Evolutionary conservation across 805 yeast genomes (phyloP), one percentile per base, ranked within the genome.

Genomic region (Saccharomycodes ludwigii): DNA sequence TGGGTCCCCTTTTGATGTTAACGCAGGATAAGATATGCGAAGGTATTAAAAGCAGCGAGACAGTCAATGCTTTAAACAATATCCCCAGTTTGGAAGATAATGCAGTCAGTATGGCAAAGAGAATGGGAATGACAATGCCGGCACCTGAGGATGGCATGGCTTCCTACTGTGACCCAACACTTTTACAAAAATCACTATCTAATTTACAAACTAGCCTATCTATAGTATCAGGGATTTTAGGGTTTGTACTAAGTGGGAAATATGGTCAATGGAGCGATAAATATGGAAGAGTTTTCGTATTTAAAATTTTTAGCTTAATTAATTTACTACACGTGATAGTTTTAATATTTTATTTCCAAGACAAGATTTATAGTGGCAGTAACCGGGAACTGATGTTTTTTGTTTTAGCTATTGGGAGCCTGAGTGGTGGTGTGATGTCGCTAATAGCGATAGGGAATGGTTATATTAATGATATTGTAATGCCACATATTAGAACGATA

Each of bases 371-470:
- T 31, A 40, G 32, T 17, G 36, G 33, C 28, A 21, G 21, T 14
- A 4, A 18, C 5, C 16, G 32, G n/a, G n/a, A n/a, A n/a, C n/a
- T n/a, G 17, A 31, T 43, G 40, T 22, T 44, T 2, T 1, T 36
- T 0, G 9, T 29, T 3, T 4, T 24, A 2, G 39, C 45, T 2
- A 18, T 33, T 13, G 43, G 42, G 0, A 28, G 18, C 15, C 14
- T 44, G 2, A 28, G 32, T 19, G 48, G 48, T 24, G 46, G 46
- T 23, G 34, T 39, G 4, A 44, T 44, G 48, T 37, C 46, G 1
- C 21, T 42, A 20, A 40, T 43, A 10, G 36, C 46, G 5, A 39
- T 29, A 23, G 46, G 48, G 1, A 40, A 38, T 30, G 36, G 44
- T 21, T 42, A 43, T 21, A 11, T 43, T 5, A 37, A 34, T 24